A percentile compares a stretch with the other conserved stretches of the same genome.
Evolutionary conservation across 495 filamentous ascomycete genomes (phyloP).

Genomic region (Trichoderma virens): DNA sequence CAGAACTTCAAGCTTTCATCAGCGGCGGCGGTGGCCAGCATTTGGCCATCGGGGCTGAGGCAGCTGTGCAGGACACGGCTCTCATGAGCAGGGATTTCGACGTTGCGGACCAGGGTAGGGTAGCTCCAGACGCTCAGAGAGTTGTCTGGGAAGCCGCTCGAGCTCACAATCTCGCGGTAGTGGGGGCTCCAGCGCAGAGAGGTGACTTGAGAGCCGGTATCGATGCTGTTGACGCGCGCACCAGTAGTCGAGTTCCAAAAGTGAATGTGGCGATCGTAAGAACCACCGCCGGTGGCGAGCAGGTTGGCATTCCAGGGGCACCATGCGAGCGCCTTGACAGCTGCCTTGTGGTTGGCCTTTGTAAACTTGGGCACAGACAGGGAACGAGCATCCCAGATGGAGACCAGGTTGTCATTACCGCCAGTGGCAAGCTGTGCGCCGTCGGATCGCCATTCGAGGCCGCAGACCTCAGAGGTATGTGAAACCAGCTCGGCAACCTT

Average conservation of each 20-base stretch:
- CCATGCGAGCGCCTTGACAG: conserved; percentile 97
- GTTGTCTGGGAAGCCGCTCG: conserved; percentile 97
- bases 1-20: conserved; percentile 99
- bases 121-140: conserved; percentile 98
- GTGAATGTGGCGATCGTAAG: conserved; percentile 95
- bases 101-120: conserved; percentile 88
- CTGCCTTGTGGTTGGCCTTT: conserved; percentile 98
- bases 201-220: conserved; percentile 95
- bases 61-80: conserved; percentile 91
- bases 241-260: conserved; percentile 99
- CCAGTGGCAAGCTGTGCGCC: conserved; percentile 94
- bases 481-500: conserved; percentile 94
- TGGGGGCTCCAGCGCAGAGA: conserved; percentile 89
- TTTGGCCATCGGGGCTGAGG: conserved; percentile 93
- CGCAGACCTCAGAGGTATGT: conserved; percentile 95
- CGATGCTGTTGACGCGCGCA: conserved; percentile 96
- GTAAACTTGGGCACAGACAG: conserved; percentile 91
- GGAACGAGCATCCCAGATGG: conserved; percentile 96
- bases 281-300: conserved; percentile 91
- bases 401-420: conserved; percentile 97
- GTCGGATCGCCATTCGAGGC: conserved; percentile 93
- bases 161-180: conserved; percentile 97
- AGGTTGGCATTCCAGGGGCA: conserved; percentile 98
- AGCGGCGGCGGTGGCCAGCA: conserved; percentile 89
- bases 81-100: conserved; percentile 99